Percentiles rank a stretch among this genome's conserved stretches.
These are phyloP conservation scores for Carex parvula DNA, from an alignment of 176 grass and related monocot genomes.

Conservation along the genomic window DNA sequence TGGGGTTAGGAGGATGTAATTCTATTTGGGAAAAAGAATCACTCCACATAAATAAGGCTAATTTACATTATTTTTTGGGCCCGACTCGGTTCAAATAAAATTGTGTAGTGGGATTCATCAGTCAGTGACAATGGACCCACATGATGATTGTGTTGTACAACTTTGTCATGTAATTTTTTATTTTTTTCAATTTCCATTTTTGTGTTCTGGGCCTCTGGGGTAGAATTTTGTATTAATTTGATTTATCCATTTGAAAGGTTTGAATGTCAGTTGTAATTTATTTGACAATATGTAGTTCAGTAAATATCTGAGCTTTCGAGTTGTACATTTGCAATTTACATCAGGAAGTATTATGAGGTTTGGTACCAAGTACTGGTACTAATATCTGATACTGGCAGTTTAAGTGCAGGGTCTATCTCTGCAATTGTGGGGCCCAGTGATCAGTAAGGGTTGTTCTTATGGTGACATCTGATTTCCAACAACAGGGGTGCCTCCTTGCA, in stretches of 20 bases:
- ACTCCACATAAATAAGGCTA: conserved; percentile 1
- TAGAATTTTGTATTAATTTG: conserved; percentile 13
- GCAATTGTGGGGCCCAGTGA: not conserved
- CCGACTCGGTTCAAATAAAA: conserved; percentile 9
- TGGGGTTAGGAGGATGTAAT: conserved; percentile 2
- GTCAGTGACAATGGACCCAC: not conserved
- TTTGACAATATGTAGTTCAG: not conserved
- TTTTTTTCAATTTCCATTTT: not conserved
- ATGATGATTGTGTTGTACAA: not conserved
- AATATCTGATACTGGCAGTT: not conserved
- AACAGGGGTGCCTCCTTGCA: not conserved
- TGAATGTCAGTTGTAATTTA: not conserved
- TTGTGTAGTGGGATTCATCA: not conserved
- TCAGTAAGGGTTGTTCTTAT: not conserved
- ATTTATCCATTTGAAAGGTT: conserved; percentile 6
- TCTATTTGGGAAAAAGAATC: not conserved
- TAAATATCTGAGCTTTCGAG: not conserved
- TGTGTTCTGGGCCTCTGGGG: not conserved
- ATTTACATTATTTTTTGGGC: conserved; percentile 3
- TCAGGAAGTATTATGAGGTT: not conserved
- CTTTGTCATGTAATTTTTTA: conserved; percentile 12
- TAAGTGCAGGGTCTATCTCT: not conserved
- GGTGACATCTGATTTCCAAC: not conserved
- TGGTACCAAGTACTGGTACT: not conserved
- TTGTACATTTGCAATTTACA: not conserved